phyloP scores from a whole-genome alignment of 192 early-diverging fungal genomes.

The Linnemannia zychae region DNA sequence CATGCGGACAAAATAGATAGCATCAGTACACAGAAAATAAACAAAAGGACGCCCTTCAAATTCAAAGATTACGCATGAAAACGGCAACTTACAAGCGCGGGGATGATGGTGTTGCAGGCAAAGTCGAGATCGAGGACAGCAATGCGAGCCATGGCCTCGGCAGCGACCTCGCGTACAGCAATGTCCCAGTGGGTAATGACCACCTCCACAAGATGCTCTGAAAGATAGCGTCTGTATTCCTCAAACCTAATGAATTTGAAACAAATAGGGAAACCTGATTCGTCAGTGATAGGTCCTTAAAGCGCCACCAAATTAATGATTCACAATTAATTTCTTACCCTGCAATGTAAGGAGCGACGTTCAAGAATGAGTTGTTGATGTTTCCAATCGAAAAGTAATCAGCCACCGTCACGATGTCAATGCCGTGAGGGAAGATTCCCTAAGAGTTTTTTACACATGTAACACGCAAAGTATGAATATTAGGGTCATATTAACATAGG shows the following conservation, averaged over 20 bases:
- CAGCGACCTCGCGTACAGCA: slow-evolving; percentile 80
- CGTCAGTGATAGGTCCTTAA: no score
- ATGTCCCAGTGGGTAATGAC: slow-evolving; percentile 92
- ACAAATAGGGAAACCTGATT: neutral
- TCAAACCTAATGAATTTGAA: slow-evolving; percentile 64
- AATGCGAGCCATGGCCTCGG: slow-evolving; percentile 78
- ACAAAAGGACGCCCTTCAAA: neutral
- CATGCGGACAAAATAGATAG: neutral
- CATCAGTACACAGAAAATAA: neutral
- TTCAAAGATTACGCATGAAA: neutral
- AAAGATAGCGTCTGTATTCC: slow-evolving; percentile 82
- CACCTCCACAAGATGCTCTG: slow-evolving; percentile 76
- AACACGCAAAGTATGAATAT: neutral
- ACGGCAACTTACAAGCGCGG: slow-evolving; percentile 63
- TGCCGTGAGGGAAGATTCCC: slow-evolving; percentile 93
- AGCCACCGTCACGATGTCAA: slow-evolving; percentile 89
- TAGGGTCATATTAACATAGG: no score
- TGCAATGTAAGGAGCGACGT: slow-evolving; percentile 80
- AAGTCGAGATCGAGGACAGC: slow-evolving; percentile 70
- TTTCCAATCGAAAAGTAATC: slow-evolving; percentile 96
- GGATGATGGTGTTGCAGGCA: slow-evolving; percentile 67
- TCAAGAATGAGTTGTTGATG: slow-evolving; percentile 78
- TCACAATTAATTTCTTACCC: slow-evolving; percentile 57
- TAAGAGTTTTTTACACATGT: slow-evolving; percentile 27
- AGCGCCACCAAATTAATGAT: neutral